Evolutionary conservation across 495 filamentous ascomycete genomes (phyloP).

Genomic region (Cercophora newfieldiana): DNA sequence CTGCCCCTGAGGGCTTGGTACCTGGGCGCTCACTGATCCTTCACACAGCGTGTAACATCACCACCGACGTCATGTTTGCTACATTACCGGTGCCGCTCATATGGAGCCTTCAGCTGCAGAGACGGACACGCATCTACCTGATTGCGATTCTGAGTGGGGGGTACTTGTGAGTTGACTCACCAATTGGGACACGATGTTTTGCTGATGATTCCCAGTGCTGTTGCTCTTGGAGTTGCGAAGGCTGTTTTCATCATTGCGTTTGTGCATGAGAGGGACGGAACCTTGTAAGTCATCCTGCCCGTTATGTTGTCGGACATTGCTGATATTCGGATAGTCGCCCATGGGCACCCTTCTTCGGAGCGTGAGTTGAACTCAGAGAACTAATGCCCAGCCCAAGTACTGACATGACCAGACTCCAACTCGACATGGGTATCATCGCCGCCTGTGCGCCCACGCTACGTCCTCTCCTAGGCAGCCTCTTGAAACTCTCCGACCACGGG

Average conservation of each 20-base stretch:
- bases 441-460: slow-evolving; percentile 48
- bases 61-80: slow-evolving; percentile 50
- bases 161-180: slow-evolving; percentile 35
- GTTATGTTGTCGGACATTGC: background rate
- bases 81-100: slow-evolving; percentile 46
- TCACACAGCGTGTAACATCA: slow-evolving; percentile 41
- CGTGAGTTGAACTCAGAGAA: no score
- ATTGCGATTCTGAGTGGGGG: slow-evolving; percentile 47
- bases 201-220: slow-evolving; percentile 18
- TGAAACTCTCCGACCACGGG: slow-evolving; percentile 24
- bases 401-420: slow-evolving; percentile 23
- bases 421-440: slow-evolving; percentile 48
- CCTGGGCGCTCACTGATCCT: background rate
- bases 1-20: background rate
- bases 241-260: slow-evolving; percentile 33
- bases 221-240: slow-evolving; percentile 33
- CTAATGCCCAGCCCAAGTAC: no score
- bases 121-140: slow-evolving; percentile 40
- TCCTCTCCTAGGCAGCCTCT: slow-evolving; percentile 38
- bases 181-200: background rate
- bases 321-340: slow-evolving; percentile 17
- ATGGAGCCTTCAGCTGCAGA: slow-evolving; percentile 46
- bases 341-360: slow-evolving; percentile 31
- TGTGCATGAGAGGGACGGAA: slow-evolving; percentile 29
- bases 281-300: slow-evolving; percentile 20